A percentile compares a stretch with the other conserved stretches of the same genome.
phyloP scores from a whole-genome alignment of 495 filamentous ascomycete species.

The Sphaerosporella brunnea region DNA sequence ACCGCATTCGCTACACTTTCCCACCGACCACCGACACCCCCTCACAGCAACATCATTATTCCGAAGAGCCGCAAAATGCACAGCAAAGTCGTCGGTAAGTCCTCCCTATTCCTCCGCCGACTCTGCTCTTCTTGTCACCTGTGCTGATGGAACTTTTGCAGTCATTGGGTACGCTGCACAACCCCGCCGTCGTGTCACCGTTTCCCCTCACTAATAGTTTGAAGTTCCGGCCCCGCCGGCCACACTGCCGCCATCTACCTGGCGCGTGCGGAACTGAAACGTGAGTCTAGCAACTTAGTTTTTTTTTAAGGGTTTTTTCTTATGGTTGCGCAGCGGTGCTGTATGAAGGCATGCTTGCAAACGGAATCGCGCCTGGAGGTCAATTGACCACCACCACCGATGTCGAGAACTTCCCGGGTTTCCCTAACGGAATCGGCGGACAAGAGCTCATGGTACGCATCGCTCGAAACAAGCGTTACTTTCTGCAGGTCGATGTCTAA shows the following conservation, averaged over 20 bases:
- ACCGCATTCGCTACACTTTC: slow-evolving; percentile 1
- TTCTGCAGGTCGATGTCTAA: not conserved
- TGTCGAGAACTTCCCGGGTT: slow-evolving; percentile 94
- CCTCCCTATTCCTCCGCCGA: not conserved
- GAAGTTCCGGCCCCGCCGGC: slow-evolving; percentile 82
- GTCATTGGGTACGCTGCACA: slow-evolving; percentile 26
- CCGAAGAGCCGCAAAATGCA: slow-evolving; percentile 43
- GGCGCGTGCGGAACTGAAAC: slow-evolving; percentile 76
- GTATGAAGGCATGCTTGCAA: slow-evolving; percentile 95
- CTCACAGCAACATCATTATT: not conserved
- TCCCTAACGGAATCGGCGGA: slow-evolving; percentile 73
- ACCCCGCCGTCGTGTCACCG: not conserved
- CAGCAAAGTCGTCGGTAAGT: slow-evolving; percentile 61
- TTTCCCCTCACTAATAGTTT: slow-evolving; percentile 1
- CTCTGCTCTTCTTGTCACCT: not conserved
- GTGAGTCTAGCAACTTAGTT: slow-evolving; percentile 22
- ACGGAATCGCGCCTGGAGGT: slow-evolving; percentile 87
- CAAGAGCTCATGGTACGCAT: slow-evolving; percentile 55
- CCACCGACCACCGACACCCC: not conserved
- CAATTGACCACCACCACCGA: slow-evolving; percentile 97
- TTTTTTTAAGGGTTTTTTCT: slow-evolving; percentile 2
- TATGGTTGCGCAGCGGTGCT: slow-evolving; percentile 45
- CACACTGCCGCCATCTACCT: slow-evolving; percentile 96
- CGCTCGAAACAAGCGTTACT: not conserved
- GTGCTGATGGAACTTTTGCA: too few relatives aligned